A percentile compares a stretch with the other conserved stretches of the same genome.
Evolutionary conservation across 495 filamentous ascomycete species (phyloP).

Genomic region (Darksidea phi): DNA sequence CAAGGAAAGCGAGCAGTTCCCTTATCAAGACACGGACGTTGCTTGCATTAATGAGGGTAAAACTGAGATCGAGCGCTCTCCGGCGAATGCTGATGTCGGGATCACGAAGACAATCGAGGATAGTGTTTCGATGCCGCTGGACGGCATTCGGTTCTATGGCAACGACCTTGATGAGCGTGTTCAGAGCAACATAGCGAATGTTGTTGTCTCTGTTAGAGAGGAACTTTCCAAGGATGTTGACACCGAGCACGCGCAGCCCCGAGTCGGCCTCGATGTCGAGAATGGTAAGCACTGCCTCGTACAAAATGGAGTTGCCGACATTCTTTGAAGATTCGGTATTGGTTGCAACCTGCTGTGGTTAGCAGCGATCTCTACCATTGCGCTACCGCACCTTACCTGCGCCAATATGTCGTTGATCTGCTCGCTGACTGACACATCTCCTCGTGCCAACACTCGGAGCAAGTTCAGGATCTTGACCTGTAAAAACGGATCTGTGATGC

Average conservation of each 20-base stretch:
- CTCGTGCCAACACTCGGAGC: conserved; percentile 79
- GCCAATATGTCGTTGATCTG: conserved; percentile 98
- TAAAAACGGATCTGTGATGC: conserved; percentile 97
- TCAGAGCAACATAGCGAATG: conserved; percentile 95
- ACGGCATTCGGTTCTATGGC: conserved; percentile 97
- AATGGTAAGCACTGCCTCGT: conserved; percentile 95
- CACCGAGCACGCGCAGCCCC: conserved; percentile 85
- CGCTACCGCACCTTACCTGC: conserved; percentile 48
- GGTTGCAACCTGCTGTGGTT: conserved; percentile 66
- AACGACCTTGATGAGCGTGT: conserved; percentile 96
- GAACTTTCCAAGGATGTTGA: conserved; percentile 98
- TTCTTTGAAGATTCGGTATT: conserved; percentile 99
- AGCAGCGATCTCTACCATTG: background rate
- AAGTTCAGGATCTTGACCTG: conserved; percentile 93
- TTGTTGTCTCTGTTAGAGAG: conserved; percentile 97
- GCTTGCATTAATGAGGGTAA: conserved; percentile 94
- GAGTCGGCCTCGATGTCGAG: conserved; percentile 98
- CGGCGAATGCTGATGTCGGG: conserved; percentile 98
- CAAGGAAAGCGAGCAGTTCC: conserved; percentile 89
- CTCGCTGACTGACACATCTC: conserved; percentile 86
- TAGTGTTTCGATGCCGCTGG: conserved; percentile 94
- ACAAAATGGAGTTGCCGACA: conserved; percentile 95
- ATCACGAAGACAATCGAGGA: conserved; percentile 91
- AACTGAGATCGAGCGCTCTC: conserved; percentile 91
- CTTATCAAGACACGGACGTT: conserved; percentile 92